Evolutionary conservation across 176 grass and related monocot species (phyloP), one percentile per base, ranked within the genome.

Genomic region (Saccharum officinarum): DNA sequence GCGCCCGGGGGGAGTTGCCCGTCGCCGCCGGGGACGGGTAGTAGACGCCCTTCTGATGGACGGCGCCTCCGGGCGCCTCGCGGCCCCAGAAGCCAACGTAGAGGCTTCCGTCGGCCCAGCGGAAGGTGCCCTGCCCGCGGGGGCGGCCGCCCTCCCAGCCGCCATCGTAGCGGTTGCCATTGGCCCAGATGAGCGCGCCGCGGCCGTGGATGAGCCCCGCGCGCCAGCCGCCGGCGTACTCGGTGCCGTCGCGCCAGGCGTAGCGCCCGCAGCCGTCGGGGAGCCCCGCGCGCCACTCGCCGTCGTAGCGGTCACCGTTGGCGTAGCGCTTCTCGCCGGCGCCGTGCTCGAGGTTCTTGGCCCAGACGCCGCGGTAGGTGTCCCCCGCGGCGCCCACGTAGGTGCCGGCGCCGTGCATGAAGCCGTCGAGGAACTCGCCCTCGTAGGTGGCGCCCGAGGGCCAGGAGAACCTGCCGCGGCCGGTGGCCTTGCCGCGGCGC

Each of bases 321-420:
- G 92, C 88, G 73, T 97, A 92, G 33, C 86, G 84, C 84, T 97
- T 94, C 71, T 88, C 88, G 50, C 95, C 90, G 8, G 84, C 82
- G 49, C 90, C 90, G 63, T 97, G 92, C 88, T 94, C 91, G 52
- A 97, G 87, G 69, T 97, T 94, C 92, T 91, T 94, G 23, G 83
- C 85, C 95, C 95, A 97, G 52, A 86, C 86, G 62, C 95, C 95
- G 16, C 92, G 90, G 76, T 97, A 97, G 47, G 92, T 92, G 89
- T 94, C 94, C 22, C 94, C 92, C 20, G 87, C 82, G 46, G 94
- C 75, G 61, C 92, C 87, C 20, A 87, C 89, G 62, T 92, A 97
- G 15, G 88, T 89, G 39, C 92, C 92, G 42, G 81, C 87, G 33
- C 94, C 92, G 67, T 97, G 89, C 90, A 94, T 92, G 80, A 90